Evolutionary conservation across 768 basidiomycete species (phyloP), one percentile per base, ranked within the genome.

Genomic region (Nevesoporus exiguus): DNA sequence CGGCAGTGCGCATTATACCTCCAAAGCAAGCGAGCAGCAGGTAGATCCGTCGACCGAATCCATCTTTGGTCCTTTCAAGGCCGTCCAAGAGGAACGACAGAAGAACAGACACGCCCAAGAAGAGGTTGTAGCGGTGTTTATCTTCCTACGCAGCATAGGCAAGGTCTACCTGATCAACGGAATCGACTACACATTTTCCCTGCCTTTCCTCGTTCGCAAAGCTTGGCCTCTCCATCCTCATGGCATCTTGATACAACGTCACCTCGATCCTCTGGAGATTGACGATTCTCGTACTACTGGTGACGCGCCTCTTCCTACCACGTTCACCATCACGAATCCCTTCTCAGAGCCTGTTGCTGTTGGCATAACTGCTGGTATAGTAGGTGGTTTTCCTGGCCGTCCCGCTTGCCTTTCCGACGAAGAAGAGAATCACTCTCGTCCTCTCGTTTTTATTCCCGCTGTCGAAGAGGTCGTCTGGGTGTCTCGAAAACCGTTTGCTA

Each of bases 221-320:
- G 90, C 87, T 1, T 92, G 89, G 90, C 83, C 90, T 5, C 72
- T 90, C 21, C 77, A 76, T 53, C 91, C 91, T 1, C 85, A 88
- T 58, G 91, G 91, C 1, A 79, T 93, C 22, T 76, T 93, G 73
- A 80, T 93, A 40, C 88, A 93, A 61, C 77, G 91, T 25, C 80
- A 82, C 5, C 74, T 90, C 45, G 88, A 89, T 60, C 75, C 80
- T 1, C 73, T 74, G 7, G 90, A 93, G 66, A 64, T 85, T 6
- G 75, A 79, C 17, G 89, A 91, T 51, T 84, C 84, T 3, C 79
- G 80, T 46, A 62, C 74, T n/a, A 80, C 82, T 0, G 86, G 85
- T 10, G 85, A 90, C 36, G 74, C 79, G 17, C 76, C 82, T 0
- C 75, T 92, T n/a, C 89, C 91, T 0, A 90, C 89, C 14, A 80